phyloP scores from a whole-genome alignment of 139 green algal genomes.

The Tetradesmus obliquus region DNA sequence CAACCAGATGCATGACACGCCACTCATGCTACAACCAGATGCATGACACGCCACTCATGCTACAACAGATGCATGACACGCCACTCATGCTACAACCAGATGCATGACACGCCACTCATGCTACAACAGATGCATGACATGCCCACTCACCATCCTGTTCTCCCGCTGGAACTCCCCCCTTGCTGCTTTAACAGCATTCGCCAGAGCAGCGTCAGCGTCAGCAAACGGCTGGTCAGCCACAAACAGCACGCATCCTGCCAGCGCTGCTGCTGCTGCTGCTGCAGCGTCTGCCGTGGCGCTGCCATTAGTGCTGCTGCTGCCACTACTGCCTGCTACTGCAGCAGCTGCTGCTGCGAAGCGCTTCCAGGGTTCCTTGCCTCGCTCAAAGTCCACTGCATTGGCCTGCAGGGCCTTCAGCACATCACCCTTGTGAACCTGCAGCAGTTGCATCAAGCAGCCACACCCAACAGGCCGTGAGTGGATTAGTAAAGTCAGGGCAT shows the following conservation, averaged over 20 bases:
- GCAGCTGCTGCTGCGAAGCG: neutral
- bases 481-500: too few species aligned
- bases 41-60: neutral
- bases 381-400: conserved; percentile 6
- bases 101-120: too few species aligned
- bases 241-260: neutral
- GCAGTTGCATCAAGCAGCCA: neutral
- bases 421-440: neutral
- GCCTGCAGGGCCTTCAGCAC: conserved; percentile 27
- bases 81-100: too few species aligned
- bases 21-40: neutral
- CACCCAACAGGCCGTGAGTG: too few species aligned
- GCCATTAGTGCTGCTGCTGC: neutral
- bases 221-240: conserved; percentile 25
- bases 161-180: conserved; percentile 19
- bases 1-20: too few species aligned
- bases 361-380: conserved; percentile 52
- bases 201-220: conserved; percentile 2
- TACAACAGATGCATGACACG: too few species aligned
- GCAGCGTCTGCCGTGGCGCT: neutral
- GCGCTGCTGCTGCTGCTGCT: neutral
- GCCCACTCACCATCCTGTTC: conserved; percentile 15
- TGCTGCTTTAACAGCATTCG: conserved; percentile 20
- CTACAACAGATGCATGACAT: too few species aligned
- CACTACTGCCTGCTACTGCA: neutral